phyloP scores from a whole-genome alignment of 2,329 filamentous ascomycete species.

The Beauveria australis region DNA sequence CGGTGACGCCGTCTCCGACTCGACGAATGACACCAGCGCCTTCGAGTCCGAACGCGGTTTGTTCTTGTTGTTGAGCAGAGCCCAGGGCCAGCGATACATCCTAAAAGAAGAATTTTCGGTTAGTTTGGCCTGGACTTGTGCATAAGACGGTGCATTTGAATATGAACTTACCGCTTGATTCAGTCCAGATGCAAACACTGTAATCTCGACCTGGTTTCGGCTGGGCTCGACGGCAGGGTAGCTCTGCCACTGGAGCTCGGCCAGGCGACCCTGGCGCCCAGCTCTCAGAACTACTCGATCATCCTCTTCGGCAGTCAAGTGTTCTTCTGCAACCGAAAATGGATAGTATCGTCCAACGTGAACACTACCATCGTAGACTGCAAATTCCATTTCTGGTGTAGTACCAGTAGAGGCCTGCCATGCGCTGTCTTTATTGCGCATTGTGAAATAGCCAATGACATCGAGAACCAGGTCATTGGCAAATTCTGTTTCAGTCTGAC shows the following conservation, averaged over 20 bases:
- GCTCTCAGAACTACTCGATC: background rate
- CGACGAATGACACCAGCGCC: background rate
- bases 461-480: background rate
- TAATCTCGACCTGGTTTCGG: background rate
- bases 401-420: background rate
- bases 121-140: background rate
- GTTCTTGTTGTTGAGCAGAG: background rate
- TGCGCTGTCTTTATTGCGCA: background rate
- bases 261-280: background rate
- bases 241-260: background rate
- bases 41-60: background rate
- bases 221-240: background rate
- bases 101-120: background rate
- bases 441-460: background rate
- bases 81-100: background rate
- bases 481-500: background rate
- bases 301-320: background rate
- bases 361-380: background rate
- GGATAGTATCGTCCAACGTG: background rate
- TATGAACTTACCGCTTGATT: background rate
- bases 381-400: background rate
- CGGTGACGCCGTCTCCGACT: background rate
- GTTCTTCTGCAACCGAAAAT: background rate
- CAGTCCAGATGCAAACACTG: background rate
- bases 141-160: background rate